Percentiles rank a stretch among this genome's conserved stretches.
Evolutionary conservation across 108 stramenopile species (phyloP).

Genomic region (Cyclotella baltica): DNA sequence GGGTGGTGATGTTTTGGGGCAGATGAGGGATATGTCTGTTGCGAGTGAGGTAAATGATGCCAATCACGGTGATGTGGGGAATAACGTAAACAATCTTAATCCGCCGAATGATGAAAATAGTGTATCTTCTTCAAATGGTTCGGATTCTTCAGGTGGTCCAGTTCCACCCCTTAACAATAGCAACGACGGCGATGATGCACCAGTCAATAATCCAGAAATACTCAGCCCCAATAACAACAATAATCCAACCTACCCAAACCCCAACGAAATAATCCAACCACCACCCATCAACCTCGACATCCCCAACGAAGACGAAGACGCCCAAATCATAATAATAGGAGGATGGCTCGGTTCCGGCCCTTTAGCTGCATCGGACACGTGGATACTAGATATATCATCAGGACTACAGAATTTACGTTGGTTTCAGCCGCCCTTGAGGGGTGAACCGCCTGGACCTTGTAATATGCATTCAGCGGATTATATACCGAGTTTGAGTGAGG

Average conservation of each 20-base stretch:
- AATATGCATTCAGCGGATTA: conserved; percentile 97
- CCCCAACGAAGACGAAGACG: conserved; percentile 53
- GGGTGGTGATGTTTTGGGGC: not conserved
- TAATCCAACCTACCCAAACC: not conserved
- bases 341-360: conserved; percentile 93
- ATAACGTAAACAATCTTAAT: too few relatives aligned
- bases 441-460: conserved; percentile 91
- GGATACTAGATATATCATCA: conserved; percentile 79
- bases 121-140: too few relatives aligned
- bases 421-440: conserved; percentile 60
- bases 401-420: conserved; percentile 59
- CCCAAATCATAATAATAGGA: conserved; percentile 90
- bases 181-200: not conserved
- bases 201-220: not conserved
- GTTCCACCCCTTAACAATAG: not conserved
- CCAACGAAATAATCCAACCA: conserved; percentile 9
- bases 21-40: conserved; percentile 2
- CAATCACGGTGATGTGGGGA: not conserved
- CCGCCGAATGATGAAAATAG: too few relatives aligned
- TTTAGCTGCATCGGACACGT: conserved; percentile 88
- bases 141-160: too few relatives aligned
- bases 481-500: conserved; percentile 63
- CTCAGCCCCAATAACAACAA: not conserved
- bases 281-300: conserved; percentile 37
- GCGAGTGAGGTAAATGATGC: not conserved